Evolutionary conservation across 768 basidiomycete species (phyloP), one percentile per base, ranked within the genome.

Genomic region (Leccinum subgranulosum): DNA sequence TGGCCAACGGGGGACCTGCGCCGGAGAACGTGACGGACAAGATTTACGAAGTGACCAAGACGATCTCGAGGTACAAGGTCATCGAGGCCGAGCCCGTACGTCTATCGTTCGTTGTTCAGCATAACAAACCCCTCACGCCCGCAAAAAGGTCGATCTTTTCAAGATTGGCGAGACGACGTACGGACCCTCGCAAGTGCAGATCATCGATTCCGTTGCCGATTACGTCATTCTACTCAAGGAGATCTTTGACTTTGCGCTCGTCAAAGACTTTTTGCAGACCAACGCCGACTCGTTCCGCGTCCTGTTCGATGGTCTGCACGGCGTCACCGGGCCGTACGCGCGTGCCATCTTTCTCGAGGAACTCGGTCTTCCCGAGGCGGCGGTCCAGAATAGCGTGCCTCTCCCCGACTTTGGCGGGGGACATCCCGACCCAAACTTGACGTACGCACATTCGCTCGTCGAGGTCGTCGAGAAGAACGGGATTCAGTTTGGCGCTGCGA

Each of bases 381-480:
- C 92, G 27, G 78, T 94, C 61, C 96, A 98, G 79, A 96, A 98
- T 78, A 91, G 92, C 66, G 76, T 84, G 10, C 91, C 97, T 7
- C 83, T 89, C 45, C 95, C 96, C 21, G 94, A 98, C 74, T 99
- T 99, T 71, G 96, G 95, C 49, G 96, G 95, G 65, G 92, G 91
- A 58, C 97, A 99, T 74, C 97, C 97, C 4, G 97, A 99, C 73
- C 97, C 97, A 29, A 99, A 99, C 79, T 76, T 99, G 66, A 98
- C 94, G 8, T 99, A 98, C 74, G 97, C 97, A 2, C 92, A 94
- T 75, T 80, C 85, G 14, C 88, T 99, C 52, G 97, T 99, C 36
- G 90, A 95, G 59, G 87, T 79, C 17, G 97, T 99, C 46, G 97
- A 99, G 77, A 79, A 80, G 69, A 79, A 89, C 41, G 79, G 84